Percentiles rank a stretch among this genome's conserved stretches.
These are phyloP conservation scores for Jatropha podagrica DNA, from an alignment of 441 rosid genomes.

Conservation along the genomic window DNA sequence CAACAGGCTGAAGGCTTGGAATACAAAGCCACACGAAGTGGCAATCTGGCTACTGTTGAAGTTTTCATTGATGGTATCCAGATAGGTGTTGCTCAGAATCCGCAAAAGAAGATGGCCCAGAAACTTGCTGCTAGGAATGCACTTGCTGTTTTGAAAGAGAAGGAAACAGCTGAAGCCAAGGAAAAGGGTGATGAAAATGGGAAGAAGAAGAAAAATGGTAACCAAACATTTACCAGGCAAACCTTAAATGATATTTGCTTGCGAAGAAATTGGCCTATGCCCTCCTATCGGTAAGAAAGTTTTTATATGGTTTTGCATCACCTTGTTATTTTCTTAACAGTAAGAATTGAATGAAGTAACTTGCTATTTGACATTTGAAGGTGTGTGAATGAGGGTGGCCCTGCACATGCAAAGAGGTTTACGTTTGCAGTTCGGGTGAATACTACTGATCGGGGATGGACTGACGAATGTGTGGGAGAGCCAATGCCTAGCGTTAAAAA, in stretches of 20 bases:
- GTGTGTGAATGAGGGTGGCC: conserved; percentile 96
- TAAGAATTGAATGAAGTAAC: conserved; percentile 1
- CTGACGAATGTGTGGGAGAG: conserved; percentile 94
- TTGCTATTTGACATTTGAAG: conserved; percentile 29
- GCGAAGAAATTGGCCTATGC: conserved; percentile 99
- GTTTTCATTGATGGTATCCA: conserved; percentile 92
- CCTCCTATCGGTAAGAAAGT: conserved; percentile 68
- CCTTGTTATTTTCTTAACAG: background rate
- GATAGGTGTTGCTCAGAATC: conserved; percentile 91
- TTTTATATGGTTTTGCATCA: background rate
- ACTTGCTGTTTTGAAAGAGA: conserved; percentile 82
- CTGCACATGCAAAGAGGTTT: conserved; percentile 96
- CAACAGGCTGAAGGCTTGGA: conserved; percentile 99
- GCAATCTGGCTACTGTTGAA: conserved; percentile 94
- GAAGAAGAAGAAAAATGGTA: conserved; percentile 72
- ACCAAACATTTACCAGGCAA: conserved; percentile 88
- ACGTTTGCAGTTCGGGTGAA: conserved; percentile 92
- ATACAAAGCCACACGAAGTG: conserved; percentile 81
- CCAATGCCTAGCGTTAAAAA: conserved; percentile 99
- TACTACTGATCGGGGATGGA: conserved; percentile 86
- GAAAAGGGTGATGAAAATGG: conserved; percentile 50
- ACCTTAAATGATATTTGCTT: conserved; percentile 92
- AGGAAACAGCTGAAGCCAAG: conserved; percentile 60
- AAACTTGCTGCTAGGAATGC: conserved; percentile 99
- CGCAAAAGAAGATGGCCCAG: conserved; percentile 99